phyloP scores from a whole-genome alignment of 495 filamentous ascomycete genomes.

The Hypomontagnella monticulosa region DNA sequence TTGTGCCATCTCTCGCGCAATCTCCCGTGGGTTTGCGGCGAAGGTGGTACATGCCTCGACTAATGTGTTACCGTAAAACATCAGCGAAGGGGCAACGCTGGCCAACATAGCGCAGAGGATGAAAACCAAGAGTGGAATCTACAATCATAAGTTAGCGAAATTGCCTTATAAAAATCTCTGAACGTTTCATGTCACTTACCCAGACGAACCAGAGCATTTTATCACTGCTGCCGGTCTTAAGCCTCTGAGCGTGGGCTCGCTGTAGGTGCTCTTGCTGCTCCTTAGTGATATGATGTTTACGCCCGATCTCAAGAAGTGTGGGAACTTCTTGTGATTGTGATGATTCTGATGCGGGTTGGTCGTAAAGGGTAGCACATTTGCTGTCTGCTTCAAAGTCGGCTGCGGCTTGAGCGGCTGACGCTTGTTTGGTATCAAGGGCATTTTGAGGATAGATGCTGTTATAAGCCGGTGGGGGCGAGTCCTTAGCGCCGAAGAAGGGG shows the following conservation, averaged over 20 bases:
- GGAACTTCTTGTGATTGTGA: slow-evolving; percentile 46
- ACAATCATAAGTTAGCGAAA: slow-evolving; percentile 21
- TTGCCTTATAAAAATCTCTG: neutral
- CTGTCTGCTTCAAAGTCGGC: slow-evolving; percentile 72
- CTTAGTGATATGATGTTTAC: slow-evolving; percentile 65
- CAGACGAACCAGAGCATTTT: slow-evolving; percentile 86
- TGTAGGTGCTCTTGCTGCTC: slow-evolving; percentile 79
- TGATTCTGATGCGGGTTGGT: slow-evolving; percentile 47
- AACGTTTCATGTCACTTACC: slow-evolving; percentile 65
- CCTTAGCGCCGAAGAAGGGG: slow-evolving; percentile 54
- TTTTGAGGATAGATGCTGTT: slow-evolving; percentile 77
- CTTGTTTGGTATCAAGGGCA: slow-evolving; percentile 67
- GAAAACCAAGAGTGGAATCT: slow-evolving; percentile 62
- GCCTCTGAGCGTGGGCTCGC: slow-evolving; percentile 74
- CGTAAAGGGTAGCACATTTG: slow-evolving; percentile 70
- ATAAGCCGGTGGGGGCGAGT: slow-evolving; percentile 75
- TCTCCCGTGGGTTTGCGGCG: slow-evolving; percentile 30
- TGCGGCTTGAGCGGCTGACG: slow-evolving; percentile 67
- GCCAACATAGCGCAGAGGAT: slow-evolving; percentile 71
- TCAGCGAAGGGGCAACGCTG: slow-evolving; percentile 66
- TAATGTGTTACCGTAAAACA: slow-evolving; percentile 49
- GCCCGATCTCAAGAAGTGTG: slow-evolving; percentile 61
- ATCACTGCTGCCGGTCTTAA: slow-evolving; percentile 78
- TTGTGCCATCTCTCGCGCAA: slow-evolving; percentile 13
- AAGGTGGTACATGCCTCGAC: slow-evolving; percentile 12